Percentiles rank a stretch among this genome's conserved stretches.
phyloP scores from a whole-genome alignment of 1,139 yeast species.

The Sugiyamaella xylanicola region DNA sequence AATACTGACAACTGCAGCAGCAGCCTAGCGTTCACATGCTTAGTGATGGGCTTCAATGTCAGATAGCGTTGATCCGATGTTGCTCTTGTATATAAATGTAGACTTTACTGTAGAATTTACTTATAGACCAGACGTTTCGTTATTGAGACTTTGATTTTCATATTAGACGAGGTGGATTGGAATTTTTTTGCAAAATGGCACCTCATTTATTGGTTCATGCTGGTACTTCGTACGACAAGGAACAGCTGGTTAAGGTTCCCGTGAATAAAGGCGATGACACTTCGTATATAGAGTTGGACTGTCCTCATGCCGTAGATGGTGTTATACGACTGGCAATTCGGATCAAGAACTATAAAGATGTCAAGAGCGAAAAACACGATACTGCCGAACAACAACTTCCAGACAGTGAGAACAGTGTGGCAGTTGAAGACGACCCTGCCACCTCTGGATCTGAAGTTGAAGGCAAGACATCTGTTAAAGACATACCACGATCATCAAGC shows the following conservation, averaged over 20 bases:
- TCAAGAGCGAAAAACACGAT: not conserved
- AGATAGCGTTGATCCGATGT: not conserved
- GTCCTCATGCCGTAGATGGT: conserved; percentile 14
- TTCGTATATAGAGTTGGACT: conserved; percentile 1
- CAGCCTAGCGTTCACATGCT: not conserved
- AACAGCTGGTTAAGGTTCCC: conserved; percentile 9
- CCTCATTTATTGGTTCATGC: conserved; percentile 16
- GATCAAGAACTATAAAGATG: conserved; percentile 9
- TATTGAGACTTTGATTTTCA: no score
- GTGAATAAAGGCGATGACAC: conserved; percentile 12
- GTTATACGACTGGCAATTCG: conserved; percentile 8
- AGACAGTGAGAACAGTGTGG: not conserved
- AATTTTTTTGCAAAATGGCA: not conserved
- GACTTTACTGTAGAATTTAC: no score
- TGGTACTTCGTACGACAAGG: conserved; percentile 13
- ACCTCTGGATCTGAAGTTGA: not conserved
- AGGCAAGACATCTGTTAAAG: not conserved
- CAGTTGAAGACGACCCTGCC: not conserved
- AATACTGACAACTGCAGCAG: not conserved
- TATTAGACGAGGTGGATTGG: not conserved
- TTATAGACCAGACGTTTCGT: no score
- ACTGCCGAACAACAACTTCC: not conserved
- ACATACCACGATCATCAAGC: conserved; percentile 4
- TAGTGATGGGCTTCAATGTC: no score
- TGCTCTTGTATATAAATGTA: not conserved